Percentiles rank a stretch among this genome's conserved stretches.
Evolutionary conservation across 768 basidiomycete genomes (phyloP).

Genomic region (Mycena galericulata): DNA sequence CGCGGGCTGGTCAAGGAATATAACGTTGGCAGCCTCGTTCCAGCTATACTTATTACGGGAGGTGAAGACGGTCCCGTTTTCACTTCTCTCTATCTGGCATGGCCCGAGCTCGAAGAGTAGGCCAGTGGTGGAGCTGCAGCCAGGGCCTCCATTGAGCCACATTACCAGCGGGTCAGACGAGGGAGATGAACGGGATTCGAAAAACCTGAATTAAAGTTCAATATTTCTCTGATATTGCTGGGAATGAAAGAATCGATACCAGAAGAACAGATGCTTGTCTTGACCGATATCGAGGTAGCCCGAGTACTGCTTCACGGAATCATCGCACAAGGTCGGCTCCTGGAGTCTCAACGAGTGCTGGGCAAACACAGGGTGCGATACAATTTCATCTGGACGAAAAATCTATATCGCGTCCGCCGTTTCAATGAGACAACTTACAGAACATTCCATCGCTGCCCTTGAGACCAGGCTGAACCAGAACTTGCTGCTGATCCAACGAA

Average conservation of each 20-base stretch:
- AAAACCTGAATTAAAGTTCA: conserved; percentile 69
- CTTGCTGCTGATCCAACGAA: conserved; percentile 3
- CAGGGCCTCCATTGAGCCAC: conserved; percentile 90
- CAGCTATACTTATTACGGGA: conserved; percentile 81
- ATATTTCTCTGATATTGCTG: neutral
- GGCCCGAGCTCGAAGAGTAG: conserved; percentile 96
- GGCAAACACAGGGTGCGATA: conserved; percentile 64
- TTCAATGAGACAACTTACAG: neutral
- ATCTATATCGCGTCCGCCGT: neutral
- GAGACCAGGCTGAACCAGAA: conserved; percentile 5
- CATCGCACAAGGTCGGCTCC: conserved; percentile 81
- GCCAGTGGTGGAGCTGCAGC: conserved; percentile 80
- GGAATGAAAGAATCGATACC: conserved; percentile 55
- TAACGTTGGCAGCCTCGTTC: conserved; percentile 83
- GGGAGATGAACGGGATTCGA: conserved; percentile 85
- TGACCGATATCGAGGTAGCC: conserved; percentile 87
- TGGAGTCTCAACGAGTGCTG: conserved; percentile 69
- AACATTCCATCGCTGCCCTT: neutral
- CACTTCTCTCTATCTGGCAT: conserved; percentile 77
- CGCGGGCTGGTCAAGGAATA: conserved; percentile 85
- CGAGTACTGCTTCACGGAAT: conserved; percentile 80
- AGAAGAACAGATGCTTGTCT: conserved; percentile 89
- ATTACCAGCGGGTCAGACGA: conserved; percentile 83
- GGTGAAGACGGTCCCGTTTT: conserved; percentile 55
- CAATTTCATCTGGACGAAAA: conserved; percentile 66